These are phyloP conservation scores for Rosa multiflora DNA, from an alignment of 306 rosid genomes.

Conservation along the genomic window DNA sequence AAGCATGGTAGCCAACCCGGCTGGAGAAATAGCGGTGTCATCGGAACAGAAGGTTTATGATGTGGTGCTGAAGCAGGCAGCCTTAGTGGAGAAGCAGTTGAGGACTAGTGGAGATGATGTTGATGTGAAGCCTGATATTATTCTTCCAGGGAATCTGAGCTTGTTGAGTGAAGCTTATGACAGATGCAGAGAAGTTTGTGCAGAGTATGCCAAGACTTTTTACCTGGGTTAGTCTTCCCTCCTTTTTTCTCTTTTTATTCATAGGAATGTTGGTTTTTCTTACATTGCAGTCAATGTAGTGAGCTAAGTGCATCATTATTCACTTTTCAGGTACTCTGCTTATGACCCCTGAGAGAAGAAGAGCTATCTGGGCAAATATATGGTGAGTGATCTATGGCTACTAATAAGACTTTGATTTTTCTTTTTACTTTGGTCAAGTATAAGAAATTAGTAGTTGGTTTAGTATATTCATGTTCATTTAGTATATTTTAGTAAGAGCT, in stretches of 20 bases:
- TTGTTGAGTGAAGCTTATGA: conserved; percentile 67
- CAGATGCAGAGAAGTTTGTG: conserved; percentile 87
- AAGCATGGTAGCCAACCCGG: conserved; percentile 61
- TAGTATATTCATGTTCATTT: neutral
- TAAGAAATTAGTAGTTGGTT: neutral
- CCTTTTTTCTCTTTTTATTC: neutral
- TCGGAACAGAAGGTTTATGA: conserved; percentile 86
- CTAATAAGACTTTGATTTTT: conserved; percentile 6
- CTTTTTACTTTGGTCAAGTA: neutral
- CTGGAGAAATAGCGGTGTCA: conserved; percentile 55
- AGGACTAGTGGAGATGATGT: conserved; percentile 21
- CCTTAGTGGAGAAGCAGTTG: conserved; percentile 50
- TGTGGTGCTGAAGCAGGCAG: conserved; percentile 84
- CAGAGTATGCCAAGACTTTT: conserved; percentile 95
- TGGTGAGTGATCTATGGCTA: conserved; percentile 49
- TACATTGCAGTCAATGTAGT: neutral
- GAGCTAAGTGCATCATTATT: neutral
- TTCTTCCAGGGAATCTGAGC: conserved; percentile 61
- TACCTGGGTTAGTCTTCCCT: conserved; percentile 55
- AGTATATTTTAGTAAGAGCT: neutral
- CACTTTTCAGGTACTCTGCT: conserved; percentile 64
- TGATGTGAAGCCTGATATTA: conserved; percentile 51
- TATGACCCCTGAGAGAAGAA: conserved; percentile 78
- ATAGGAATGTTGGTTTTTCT: neutral
- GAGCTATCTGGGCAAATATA: conserved; percentile 90